Evolutionary conservation across 768 basidiomycete genomes (phyloP).

Genomic region (Termitomyces sp.): DNA sequence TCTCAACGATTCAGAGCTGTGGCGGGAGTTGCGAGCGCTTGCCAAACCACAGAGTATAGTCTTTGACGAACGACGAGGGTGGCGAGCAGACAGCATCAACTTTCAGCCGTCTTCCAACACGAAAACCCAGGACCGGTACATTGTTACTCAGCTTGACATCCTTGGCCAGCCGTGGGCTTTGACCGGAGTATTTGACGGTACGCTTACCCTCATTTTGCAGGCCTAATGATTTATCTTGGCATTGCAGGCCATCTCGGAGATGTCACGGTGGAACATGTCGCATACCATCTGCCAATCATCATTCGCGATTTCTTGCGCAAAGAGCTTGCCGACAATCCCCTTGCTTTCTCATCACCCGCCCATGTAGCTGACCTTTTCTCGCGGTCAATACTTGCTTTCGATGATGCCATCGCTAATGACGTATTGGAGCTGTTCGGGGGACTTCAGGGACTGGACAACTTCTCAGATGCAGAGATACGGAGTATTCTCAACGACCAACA

Average conservation of each 20-base stretch:
- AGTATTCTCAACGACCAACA: conserved; percentile 60
- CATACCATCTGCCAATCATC: conserved; percentile 63
- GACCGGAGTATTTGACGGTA: conserved; percentile 68
- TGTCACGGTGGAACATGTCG: conserved; percentile 64
- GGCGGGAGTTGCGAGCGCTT: conserved; percentile 42
- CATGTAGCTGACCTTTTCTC: conserved; percentile 52
- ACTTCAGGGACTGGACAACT: conserved; percentile 39
- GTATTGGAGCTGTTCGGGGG: conserved; percentile 60
- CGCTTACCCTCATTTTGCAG: conserved; percentile 15
- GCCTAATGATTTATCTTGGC: conserved; percentile 6
- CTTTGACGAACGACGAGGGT: conserved; percentile 27
- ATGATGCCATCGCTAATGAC: conserved; percentile 63
- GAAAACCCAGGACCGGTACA: conserved; percentile 59
- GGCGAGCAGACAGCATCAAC: conserved; percentile 54
- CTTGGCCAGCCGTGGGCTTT: conserved; percentile 56
- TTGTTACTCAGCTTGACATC: conserved; percentile 51
- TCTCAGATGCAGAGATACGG: conserved; percentile 53
- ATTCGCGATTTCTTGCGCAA: conserved; percentile 52
- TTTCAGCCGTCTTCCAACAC: conserved; percentile 57
- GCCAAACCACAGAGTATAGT: conserved; percentile 45
- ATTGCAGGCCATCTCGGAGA: conserved; percentile 60
- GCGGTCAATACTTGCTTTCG: conserved; percentile 54
- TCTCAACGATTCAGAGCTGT: conserved; percentile 45
- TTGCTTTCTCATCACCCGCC: conserved; percentile 35
- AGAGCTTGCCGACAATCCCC: conserved; percentile 32